Evolutionary conservation across 495 filamentous ascomycete species (phyloP).

Genomic region (Annulohypoxylon nitens): DNA sequence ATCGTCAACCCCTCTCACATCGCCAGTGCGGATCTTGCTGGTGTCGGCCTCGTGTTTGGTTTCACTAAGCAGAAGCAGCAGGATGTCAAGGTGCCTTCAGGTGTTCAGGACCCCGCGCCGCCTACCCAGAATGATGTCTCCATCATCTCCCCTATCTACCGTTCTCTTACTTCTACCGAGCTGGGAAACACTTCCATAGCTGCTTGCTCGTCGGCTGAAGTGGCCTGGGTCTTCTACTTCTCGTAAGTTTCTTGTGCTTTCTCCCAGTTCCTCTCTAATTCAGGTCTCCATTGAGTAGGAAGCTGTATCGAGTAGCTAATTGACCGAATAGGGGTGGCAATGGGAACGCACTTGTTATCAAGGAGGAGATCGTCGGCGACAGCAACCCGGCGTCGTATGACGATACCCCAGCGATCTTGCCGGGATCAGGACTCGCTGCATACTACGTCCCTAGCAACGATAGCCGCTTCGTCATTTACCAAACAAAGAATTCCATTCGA

Average conservation of each 20-base stretch:
- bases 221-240: slow-evolving; percentile 3
- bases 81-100: background rate
- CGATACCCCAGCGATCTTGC: background rate
- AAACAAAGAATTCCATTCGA: background rate
- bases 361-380: slow-evolving; percentile 3
- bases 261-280: no score
- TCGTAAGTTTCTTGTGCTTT: background rate
- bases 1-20: slow-evolving; percentile 1
- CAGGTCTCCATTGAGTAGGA: no score
- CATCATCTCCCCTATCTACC: background rate
- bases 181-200: background rate
- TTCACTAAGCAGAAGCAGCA: background rate
- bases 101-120: background rate
- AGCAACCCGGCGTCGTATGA: background rate
- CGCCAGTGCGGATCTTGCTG: background rate
- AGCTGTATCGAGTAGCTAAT: background rate
- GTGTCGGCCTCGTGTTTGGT: background rate
- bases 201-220: slow-evolving; percentile 3
- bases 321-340: background rate
- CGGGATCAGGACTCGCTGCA: background rate
- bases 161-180: background rate
- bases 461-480: background rate
- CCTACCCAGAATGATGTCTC: background rate
- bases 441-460: background rate
- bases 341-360: background rate